Evolutionary conservation across 164 flowering plant species (phyloP).

Genomic region (Sedum album): DNA sequence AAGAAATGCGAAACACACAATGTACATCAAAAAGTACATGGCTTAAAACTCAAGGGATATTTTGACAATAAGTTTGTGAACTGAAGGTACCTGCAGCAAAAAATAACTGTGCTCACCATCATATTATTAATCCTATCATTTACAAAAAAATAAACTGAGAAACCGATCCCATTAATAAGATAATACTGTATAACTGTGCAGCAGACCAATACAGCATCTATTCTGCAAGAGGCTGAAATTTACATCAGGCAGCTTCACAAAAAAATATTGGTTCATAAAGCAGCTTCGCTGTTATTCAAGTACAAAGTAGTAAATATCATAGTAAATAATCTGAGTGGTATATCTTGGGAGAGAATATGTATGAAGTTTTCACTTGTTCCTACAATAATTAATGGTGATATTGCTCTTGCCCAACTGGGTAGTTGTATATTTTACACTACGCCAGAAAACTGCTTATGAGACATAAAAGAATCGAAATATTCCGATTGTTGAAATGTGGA

Average conservation of each 20-base stretch:
- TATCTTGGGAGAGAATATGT: not conserved
- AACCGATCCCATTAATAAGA: not conserved
- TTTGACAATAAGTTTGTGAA: not conserved
- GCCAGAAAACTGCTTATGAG: too few species aligned
- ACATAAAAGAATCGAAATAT: too few species aligned
- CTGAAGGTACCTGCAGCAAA: slow-evolving; percentile 16
- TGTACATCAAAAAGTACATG: not conserved
- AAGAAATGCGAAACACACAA: not conserved
- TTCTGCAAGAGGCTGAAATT: slow-evolving; percentile 6
- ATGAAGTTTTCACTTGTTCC: not conserved
- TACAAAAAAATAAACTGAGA: not conserved
- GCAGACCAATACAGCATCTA: not conserved
- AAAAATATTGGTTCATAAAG: not conserved
- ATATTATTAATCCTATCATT: not conserved
- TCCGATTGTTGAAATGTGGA: too few species aligned
- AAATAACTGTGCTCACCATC: slow-evolving; percentile 30
- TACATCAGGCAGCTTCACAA: slow-evolving; percentile 3
- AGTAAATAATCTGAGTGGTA: not conserved
- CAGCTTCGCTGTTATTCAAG: not conserved
- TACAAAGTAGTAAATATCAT: too few species aligned
- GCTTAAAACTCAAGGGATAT: not conserved
- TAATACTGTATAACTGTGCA: not conserved
- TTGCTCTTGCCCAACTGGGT: not conserved
- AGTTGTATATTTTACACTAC: too few species aligned
- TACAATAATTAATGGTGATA: not conserved